Conservation (phyloP, 1,139 yeast species). For the Suhomyces kunorum region DNA sequence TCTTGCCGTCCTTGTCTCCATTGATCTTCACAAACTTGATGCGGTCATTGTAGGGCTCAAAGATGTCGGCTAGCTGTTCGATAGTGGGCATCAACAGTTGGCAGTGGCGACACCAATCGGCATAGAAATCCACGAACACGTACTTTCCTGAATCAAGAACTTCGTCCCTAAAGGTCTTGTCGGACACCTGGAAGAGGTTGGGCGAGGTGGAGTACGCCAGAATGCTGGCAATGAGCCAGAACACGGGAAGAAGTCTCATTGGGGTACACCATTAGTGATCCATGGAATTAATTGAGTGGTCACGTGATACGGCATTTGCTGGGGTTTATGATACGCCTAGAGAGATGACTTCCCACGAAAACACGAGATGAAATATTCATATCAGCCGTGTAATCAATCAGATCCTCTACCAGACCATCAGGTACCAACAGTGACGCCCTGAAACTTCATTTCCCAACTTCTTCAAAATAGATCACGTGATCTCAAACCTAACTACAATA, state of each 20-base stretch:
- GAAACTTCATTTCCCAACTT: no score
- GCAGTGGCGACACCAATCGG: slow-evolving; percentile 84
- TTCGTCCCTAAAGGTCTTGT: slow-evolving; percentile 53
- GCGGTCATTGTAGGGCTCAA: slow-evolving; percentile 40
- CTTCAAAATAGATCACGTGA: background rate
- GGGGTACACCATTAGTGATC: background rate
- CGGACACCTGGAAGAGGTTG: slow-evolving; percentile 33
- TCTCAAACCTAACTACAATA: background rate
- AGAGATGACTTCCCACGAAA: no score
- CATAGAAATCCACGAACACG: slow-evolving; percentile 72
- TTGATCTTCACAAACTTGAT: slow-evolving; percentile 62
- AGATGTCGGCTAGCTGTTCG: slow-evolving; percentile 57
- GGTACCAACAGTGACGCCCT: no score
- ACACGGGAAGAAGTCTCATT: slow-evolving; percentile 5
- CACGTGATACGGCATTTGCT: background rate
- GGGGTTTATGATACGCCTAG: no score
- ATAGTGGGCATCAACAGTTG: slow-evolving; percentile 63
- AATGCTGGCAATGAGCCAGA: slow-evolving; percentile 2
- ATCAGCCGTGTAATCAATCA: no score
- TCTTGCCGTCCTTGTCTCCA: slow-evolving; percentile 63
- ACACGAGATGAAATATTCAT: no score
- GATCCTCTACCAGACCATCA: no score
- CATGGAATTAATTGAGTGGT: background rate
- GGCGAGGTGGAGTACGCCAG: slow-evolving; percentile 17
- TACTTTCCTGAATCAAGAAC: slow-evolving; percentile 60